These are phyloP conservation scores for Vicia villosa DNA, from an alignment of 306 rosid species.

Conservation along the genomic window DNA sequence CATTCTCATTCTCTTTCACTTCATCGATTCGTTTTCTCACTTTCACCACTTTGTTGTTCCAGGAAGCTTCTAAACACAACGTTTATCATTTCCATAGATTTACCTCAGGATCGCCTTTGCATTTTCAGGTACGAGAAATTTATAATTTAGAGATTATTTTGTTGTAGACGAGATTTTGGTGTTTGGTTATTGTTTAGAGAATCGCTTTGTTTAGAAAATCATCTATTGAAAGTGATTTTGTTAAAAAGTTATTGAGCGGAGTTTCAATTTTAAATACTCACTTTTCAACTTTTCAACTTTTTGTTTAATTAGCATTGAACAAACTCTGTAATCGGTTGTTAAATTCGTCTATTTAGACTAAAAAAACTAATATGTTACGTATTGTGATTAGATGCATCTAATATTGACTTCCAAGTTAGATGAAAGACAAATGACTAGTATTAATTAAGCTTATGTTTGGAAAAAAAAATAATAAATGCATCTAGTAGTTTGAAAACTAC, in stretches of 20 bases:
- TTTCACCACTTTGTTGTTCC: slow-evolving; percentile 23
- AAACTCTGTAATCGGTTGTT: too few species aligned
- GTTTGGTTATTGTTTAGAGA: neutral
- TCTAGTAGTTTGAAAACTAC: too few species aligned
- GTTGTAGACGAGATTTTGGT: neutral
- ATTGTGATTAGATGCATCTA: too few species aligned
- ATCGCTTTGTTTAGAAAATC: neutral
- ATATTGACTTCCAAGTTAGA: too few species aligned
- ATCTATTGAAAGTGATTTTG: neutral
- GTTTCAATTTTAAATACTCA: too few species aligned
- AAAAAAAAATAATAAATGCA: too few species aligned
- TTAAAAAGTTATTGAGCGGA: neutral
- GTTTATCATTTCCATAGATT: slow-evolving; percentile 40
- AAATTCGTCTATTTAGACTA: too few species aligned
- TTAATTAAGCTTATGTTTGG: too few species aligned
- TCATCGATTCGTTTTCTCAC: neutral
- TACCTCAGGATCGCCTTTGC: slow-evolving; percentile 42
- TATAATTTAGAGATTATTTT: neutral
- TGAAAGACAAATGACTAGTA: too few species aligned
- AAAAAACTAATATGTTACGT: too few species aligned
- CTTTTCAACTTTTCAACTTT: too few species aligned
- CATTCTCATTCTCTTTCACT: neutral
- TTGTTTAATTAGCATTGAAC: too few species aligned
- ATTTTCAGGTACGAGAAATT: slow-evolving; percentile 35
- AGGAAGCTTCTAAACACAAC: slow-evolving; percentile 45